Percentiles rank a stretch among this genome's conserved stretches.
Evolutionary conservation across 371 early-diverging fungal genomes (phyloP).

Genomic region (Haplosporangium sp.): DNA sequence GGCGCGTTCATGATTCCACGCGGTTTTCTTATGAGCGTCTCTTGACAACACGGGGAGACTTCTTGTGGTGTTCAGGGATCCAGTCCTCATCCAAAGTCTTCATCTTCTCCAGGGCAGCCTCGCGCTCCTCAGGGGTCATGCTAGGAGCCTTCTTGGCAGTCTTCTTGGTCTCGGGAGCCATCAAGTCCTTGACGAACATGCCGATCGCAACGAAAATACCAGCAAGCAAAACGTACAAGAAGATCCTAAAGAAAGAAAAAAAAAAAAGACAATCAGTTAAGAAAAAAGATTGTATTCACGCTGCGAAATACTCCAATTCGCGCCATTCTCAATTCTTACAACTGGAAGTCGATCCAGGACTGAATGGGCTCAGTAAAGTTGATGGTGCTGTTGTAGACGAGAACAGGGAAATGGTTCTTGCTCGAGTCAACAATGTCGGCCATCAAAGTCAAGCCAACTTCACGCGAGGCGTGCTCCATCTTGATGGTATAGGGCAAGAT

Average conservation of each 20-base stretch:
- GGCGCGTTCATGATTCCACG: no score
- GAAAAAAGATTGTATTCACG: background rate
- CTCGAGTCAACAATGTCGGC: conserved; percentile 45
- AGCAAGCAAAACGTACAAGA: conserved; percentile 49
- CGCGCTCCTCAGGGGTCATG: conserved; percentile 54
- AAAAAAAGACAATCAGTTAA: conserved; percentile 1
- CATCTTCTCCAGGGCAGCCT: conserved; percentile 51
- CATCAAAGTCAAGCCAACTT: conserved; percentile 50
- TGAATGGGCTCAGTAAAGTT: conserved; percentile 51
- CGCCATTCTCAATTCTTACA: conserved; percentile 20
- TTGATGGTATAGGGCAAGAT: conserved; percentile 47
- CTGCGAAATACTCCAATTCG: background rate
- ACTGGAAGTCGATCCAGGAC: conserved; percentile 44
- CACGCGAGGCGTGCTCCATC: conserved; percentile 45
- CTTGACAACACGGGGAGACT: conserved; percentile 52
- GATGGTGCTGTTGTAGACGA: conserved; percentile 53
- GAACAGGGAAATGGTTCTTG: conserved; percentile 52
- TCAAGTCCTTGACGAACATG: conserved; percentile 46
- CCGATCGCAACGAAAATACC: conserved; percentile 48
- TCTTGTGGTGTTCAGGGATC: conserved; percentile 58
- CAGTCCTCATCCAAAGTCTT: conserved; percentile 54
- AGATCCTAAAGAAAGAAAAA: conserved; percentile 21
- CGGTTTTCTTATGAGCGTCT: conserved; percentile 23
- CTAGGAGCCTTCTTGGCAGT: conserved; percentile 41
- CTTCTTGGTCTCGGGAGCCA: conserved; percentile 47